Base-by-base conservation (phyloP, 202 grass and related monocot genomes). In the Musa balbisiana region DNA sequence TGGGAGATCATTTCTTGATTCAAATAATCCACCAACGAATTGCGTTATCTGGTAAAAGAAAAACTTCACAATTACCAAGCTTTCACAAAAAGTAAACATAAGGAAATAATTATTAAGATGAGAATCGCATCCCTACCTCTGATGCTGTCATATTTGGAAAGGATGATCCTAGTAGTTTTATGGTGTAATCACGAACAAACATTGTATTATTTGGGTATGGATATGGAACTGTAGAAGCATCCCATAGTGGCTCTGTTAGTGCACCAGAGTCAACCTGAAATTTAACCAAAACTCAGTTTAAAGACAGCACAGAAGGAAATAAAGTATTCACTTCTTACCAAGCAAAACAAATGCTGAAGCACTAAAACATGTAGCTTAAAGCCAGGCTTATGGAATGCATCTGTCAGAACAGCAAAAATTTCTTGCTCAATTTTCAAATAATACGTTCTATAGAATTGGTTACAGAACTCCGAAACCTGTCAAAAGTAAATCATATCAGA, bases 281-380 rank as follows among this genome's bases (percentile, higher is more conserved):
- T 55, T 81, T 76, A 81, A 12, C 26, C 1, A 51, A 87, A 43
- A 67, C 9, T 3, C 71, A 83, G 79, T 64, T 76, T 84, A 76
- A 22, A 78, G 43, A 55, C 20, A 67, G 66, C 52, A 33, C 9
- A 69, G 63, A 80, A 51, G 15, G 59, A 64, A 20, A 64, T 73
- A 22, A 0, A 33, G 43, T 53, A n/a, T 53, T 73, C 53, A 21
- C 22, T 67, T 64, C 76, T 71, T 92, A 98, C 95, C 86, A 92
- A 83, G 69, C 91, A 94, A 83, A 98, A 94, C 64, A 98, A 87
- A 80, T 92, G 91, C 68, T 98, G 95, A 26, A 98, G 85, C 67
- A 98, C 95, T 80, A 90, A 85, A 64, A 98, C 95, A 88, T 98
- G 95, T 81, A 98, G 84, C 83, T 98, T 98, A 78, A 98, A 98